These are phyloP conservation scores for Trametes cubensis DNA, from an alignment of 768 basidiomycete genomes.

Conservation along the genomic window DNA sequence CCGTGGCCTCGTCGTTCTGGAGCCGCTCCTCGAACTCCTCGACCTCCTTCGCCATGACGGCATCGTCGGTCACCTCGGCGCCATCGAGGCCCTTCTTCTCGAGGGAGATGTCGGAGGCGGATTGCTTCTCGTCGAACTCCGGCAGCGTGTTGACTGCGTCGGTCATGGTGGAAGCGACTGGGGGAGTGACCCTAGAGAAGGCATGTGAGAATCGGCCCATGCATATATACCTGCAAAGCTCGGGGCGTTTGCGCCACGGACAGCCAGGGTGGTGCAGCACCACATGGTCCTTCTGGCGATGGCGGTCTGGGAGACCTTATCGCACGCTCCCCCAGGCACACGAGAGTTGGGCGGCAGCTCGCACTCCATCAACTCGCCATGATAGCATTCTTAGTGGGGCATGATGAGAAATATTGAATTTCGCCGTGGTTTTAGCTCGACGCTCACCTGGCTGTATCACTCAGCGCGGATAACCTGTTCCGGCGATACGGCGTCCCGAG, in stretches of 20 bases:
- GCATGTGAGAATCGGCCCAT: background rate
- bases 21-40: constrained; percentile 38
- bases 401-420: background rate
- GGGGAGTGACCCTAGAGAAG: constrained; percentile 7
- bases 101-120: constrained; percentile 24
- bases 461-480: background rate
- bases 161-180: constrained; percentile 22
- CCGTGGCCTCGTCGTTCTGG: constrained; percentile 35
- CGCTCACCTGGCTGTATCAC: constrained; percentile 4
- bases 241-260: background rate
- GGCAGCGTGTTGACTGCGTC: constrained; percentile 18
- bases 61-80: constrained; percentile 29
- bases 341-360: background rate
- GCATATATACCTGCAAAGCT: constrained; percentile 14
- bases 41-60: constrained; percentile 32
- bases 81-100: constrained; percentile 27
- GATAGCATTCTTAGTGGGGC: constrained; percentile 18
- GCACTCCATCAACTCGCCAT: background rate
- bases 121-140: constrained; percentile 28
- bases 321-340: constrained; percentile 8
- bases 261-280: constrained; percentile 12
- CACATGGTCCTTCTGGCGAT: constrained; percentile 17
- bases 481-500: constrained; percentile 1
- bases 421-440: background rate
- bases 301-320: constrained; percentile 10